phyloP scores from a whole-genome alignment of 352 stramenopile genomes.

The Globisporangium middletonii region DNA sequence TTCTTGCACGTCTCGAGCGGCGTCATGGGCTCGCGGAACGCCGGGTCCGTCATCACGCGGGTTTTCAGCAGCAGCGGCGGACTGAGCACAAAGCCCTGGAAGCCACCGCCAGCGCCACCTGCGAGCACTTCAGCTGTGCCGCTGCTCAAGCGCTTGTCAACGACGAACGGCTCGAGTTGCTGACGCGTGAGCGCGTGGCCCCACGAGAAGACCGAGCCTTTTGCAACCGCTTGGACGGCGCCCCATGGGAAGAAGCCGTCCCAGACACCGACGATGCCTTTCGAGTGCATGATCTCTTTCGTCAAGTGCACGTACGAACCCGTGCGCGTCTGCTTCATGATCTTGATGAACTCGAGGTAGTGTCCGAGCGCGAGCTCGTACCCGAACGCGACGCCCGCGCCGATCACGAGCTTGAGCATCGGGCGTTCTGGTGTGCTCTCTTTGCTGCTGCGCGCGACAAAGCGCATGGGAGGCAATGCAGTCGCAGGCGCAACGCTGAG shows the following conservation, averaged over 20 bases:
- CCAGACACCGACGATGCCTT: conserved; percentile 88
- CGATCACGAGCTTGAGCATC: conserved; percentile 78
- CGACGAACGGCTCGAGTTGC: conserved; percentile 50
- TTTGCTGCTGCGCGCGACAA: conserved; percentile 4
- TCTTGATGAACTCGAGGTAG: conserved; percentile 93
- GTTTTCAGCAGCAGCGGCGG: conserved; percentile 93
- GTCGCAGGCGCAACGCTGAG: conserved; percentile 16
- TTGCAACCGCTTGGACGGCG: conserved; percentile 82
- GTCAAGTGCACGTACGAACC: conserved; percentile 76
- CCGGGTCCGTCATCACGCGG: conserved; percentile 91
- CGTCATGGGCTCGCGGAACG: conserved; percentile 90
- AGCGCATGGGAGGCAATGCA: conserved; percentile 11
- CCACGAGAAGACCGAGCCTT: conserved; percentile 90
- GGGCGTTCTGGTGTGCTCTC: conserved; percentile 38
- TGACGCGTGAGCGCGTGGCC: conserved; percentile 73
- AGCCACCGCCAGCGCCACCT: conserved; percentile 84
- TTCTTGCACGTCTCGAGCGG: conserved; percentile 75
- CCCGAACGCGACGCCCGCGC: conserved; percentile 76
- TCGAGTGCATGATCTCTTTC: conserved; percentile 80
- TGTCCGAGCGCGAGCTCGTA: conserved; percentile 89
- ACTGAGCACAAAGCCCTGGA: conserved; percentile 92
- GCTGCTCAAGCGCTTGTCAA: conserved; percentile 44
- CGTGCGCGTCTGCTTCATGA: conserved; percentile 89
- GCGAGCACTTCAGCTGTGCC: conserved; percentile 74
- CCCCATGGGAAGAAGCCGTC: conserved; percentile 94